Evolutionary conservation across 2,329 filamentous ascomycete species (phyloP).

Genomic region (Cryoendolithus antarcticus): DNA sequence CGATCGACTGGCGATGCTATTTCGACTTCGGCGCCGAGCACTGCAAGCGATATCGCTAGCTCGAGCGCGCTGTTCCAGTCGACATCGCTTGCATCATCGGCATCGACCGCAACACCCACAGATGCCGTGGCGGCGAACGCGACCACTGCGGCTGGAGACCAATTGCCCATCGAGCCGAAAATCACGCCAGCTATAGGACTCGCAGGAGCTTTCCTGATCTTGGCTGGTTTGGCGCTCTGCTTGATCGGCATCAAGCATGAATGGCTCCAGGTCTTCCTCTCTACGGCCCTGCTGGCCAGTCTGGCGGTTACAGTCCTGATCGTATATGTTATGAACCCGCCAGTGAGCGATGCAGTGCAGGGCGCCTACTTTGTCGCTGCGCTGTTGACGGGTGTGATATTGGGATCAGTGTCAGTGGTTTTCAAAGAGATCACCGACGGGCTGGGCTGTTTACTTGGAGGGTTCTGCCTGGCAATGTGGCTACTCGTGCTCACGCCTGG

Average conservation of each 20-base stretch:
- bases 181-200: constrained; percentile 75
- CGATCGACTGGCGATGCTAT: too few species aligned
- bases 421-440: constrained; percentile 77
- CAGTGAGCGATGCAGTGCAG: constrained; percentile 62
- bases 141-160: too few species aligned
- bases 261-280: constrained; percentile 67
- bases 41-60: too few species aligned
- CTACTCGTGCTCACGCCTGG: constrained; percentile 65
- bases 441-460: constrained; percentile 75
- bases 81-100: too few species aligned
- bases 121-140: not conserved
- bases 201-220: constrained; percentile 62
- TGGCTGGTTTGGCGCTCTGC: constrained; percentile 57
- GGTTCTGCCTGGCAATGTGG: constrained; percentile 86
- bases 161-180: constrained; percentile 56
- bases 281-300: constrained; percentile 59
- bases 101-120: not conserved
- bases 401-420: constrained; percentile 62
- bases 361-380: constrained; percentile 76
- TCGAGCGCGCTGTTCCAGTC: too few species aligned
- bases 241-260: constrained; percentile 73
- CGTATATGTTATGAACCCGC: constrained; percentile 74
- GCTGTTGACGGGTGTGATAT: constrained; percentile 57
- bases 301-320: constrained; percentile 70
- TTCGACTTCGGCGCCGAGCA: too few species aligned